Conservation (phyloP, 192 early-diverging fungal species). For the Lunasporangiospora selenospora region DNA sequence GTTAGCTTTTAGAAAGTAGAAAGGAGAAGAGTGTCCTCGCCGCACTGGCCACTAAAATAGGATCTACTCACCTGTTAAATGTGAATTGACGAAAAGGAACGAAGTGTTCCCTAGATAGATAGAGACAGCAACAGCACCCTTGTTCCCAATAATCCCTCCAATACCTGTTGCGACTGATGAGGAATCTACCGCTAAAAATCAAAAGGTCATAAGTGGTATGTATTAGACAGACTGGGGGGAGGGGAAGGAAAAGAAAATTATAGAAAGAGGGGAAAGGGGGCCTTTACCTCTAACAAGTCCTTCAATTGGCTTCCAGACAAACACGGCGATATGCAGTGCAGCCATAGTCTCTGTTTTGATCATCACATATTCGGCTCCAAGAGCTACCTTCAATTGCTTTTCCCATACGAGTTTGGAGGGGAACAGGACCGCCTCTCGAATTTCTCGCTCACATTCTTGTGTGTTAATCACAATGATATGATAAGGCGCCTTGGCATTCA, state of each 20-base stretch:
- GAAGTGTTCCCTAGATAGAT: constrained; percentile 54
- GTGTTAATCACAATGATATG: constrained; percentile 62
- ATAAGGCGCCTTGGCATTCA: constrained; percentile 47
- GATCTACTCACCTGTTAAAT: constrained; percentile 50
- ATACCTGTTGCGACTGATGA: constrained; percentile 48
- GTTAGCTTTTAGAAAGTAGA: too few relatives aligned
- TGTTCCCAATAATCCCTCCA: constrained; percentile 53
- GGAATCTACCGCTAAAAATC: constrained; percentile 39
- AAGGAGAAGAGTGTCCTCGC: too few relatives aligned
- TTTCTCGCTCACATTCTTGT: constrained; percentile 63
- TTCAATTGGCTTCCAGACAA: constrained; percentile 53
- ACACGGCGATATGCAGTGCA: constrained; percentile 56
- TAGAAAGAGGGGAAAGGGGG: not conserved
- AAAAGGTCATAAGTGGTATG: not conserved
- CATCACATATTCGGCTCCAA: constrained; percentile 53
- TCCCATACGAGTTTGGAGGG: constrained; percentile 62
- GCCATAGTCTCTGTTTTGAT: constrained; percentile 60
- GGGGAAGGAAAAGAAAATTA: not conserved
- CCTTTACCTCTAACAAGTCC: constrained; percentile 41
- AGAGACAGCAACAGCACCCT: constrained; percentile 59
- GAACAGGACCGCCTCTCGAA: constrained; percentile 55
- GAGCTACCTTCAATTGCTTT: constrained; percentile 22
- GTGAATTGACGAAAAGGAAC: constrained; percentile 57
- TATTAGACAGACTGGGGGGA: too few relatives aligned
- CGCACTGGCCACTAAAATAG: too few relatives aligned